Evolutionary conservation across 139 green algal species (phyloP).

Genomic region (Coelastrella sp.): DNA sequence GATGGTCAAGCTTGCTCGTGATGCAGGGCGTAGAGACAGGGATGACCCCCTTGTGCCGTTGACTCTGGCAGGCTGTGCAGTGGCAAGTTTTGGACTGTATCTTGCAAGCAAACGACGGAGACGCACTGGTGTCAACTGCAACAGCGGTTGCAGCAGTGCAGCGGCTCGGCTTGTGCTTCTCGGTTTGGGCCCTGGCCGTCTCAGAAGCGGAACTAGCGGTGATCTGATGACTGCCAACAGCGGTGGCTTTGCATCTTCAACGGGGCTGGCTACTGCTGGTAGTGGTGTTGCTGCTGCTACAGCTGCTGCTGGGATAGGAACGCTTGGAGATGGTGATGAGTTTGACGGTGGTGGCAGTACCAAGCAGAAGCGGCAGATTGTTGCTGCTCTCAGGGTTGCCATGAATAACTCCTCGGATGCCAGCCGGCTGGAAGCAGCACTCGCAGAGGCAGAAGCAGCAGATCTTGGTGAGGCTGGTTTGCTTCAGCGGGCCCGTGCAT

Average conservation of each 20-base stretch:
- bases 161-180: conserved; percentile 2
- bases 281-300: background rate
- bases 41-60: conserved; percentile 42
- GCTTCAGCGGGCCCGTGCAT: conserved; percentile 4
- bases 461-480: background rate
- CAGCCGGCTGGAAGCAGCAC: background rate
- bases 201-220: background rate
- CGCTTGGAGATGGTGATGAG: background rate
- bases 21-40: background rate
- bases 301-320: background rate
- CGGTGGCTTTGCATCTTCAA: no score
- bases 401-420: conserved; percentile 34
- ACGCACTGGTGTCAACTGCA: background rate
- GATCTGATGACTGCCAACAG: background rate
- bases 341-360: background rate
- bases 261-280: background rate
- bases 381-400: conserved; percentile 25
- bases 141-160: background rate
- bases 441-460: conserved; percentile 25
- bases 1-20: conserved; percentile 33
- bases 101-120: conserved; percentile 16
- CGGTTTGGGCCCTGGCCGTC: background rate
- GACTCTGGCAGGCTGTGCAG: conserved; percentile 36
- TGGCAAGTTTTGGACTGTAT: conserved; percentile 31
- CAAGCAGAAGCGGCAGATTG: conserved; percentile 22